Percentiles rank a stretch among this genome's conserved stretches.
phyloP scores from a whole-genome alignment of 2,329 filamentous ascomycete species.

The Ophiocordyceps australis region DNA sequence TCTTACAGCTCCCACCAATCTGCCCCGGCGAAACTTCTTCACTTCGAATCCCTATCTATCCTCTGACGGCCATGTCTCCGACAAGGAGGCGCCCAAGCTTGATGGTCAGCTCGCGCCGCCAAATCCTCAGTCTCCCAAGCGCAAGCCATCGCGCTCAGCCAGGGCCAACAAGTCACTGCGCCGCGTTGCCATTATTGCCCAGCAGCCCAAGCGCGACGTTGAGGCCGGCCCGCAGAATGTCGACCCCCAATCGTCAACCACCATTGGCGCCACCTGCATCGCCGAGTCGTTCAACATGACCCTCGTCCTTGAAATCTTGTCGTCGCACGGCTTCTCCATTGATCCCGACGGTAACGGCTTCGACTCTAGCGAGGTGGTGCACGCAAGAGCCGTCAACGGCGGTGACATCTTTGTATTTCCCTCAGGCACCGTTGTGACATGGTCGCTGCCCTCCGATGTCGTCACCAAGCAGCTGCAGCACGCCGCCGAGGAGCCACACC shows the following conservation, averaged over 20 bases:
- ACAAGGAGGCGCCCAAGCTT: too few species aligned
- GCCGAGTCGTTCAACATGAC: conserved; percentile 48
- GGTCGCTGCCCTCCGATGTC: conserved; percentile 66
- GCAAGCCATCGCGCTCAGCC: conserved; percentile 24
- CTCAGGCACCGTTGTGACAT: conserved; percentile 82
- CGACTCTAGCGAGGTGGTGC: conserved; percentile 42
- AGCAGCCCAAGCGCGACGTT: conserved; percentile 27
- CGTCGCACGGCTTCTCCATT: conserved; percentile 39
- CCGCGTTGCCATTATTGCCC: conserved; percentile 72
- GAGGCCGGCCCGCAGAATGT: conserved; percentile 12
- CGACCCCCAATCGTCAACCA: conserved; percentile 19
- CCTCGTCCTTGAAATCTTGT: conserved; percentile 35
- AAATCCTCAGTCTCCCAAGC: too few species aligned
- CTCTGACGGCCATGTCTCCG: too few species aligned
- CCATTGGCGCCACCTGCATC: conserved; percentile 41
- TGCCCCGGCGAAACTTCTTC: conserved; percentile 37
- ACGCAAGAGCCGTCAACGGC: conserved; percentile 39
- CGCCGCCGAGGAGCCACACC: conserved; percentile 59
- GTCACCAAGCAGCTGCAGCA: conserved; percentile 56
- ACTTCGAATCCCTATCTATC: conserved; percentile 42
- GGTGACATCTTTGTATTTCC: conserved; percentile 94
- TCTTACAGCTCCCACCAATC: conserved; percentile 26
- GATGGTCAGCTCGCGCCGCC: too few species aligned
- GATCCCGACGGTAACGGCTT: conserved; percentile 44
- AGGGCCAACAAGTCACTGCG: conserved; percentile 57